phyloP scores from a whole-genome alignment of 805 yeast genomes.

The Teunomyces barrocoloradensis region DNA sequence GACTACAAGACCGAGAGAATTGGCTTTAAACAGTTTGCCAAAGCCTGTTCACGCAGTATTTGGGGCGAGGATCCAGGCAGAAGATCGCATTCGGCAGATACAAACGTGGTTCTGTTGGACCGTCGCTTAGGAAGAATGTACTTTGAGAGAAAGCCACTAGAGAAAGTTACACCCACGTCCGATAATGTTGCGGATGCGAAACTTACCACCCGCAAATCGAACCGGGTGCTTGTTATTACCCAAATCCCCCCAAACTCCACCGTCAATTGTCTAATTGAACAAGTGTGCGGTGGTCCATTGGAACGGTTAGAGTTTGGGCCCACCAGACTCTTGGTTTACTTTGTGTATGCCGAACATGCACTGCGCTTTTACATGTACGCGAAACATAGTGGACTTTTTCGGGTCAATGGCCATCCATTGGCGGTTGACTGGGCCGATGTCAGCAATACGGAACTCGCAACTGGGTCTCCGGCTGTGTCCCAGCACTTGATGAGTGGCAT shows the following conservation, averaged over 20 bases:
- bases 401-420: conserved; percentile 56
- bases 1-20: conserved; percentile 2
- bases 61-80: conserved; percentile 4
- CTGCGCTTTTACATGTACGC: conserved; percentile 49
- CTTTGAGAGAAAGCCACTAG: neutral
- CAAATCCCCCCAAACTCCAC: conserved; percentile 45
- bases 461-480: conserved; percentile 21
- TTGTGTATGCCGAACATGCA: conserved; percentile 55
- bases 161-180: neutral
- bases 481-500: conserved; percentile 30
- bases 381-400: conserved; percentile 49
- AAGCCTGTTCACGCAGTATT: conserved; percentile 4
- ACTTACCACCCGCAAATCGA: neutral
- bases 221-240: conserved; percentile 34
- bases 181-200: neutral
- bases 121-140: neutral
- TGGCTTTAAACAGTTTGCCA: conserved; percentile 6
- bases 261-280: conserved; percentile 49
- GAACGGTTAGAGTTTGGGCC: conserved; percentile 44
- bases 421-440: conserved; percentile 46
- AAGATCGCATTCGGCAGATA: neutral
- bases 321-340: conserved; percentile 45
- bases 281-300: conserved; percentile 67
- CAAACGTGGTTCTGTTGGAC: neutral
- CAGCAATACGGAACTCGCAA: conserved; percentile 18